phyloP scores from a whole-genome alignment of 2,329 filamentous ascomycete genomes.

The Xylaria sp. region DNA sequence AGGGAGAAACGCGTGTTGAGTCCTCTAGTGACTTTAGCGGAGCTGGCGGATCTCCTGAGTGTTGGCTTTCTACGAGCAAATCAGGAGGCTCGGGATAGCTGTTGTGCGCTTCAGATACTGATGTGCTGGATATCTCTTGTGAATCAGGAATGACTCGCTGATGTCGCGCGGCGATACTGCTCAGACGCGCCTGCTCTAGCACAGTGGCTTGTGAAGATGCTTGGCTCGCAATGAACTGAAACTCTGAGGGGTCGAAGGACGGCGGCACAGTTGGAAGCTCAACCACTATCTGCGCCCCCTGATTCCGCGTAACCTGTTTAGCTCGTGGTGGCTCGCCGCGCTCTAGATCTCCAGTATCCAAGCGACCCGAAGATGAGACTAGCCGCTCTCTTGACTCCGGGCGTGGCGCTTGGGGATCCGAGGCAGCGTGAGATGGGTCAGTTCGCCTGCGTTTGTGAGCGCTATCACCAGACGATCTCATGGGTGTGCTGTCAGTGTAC shows the following conservation, averaged over 20 bases:
- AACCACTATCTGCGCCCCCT: constrained; percentile 35
- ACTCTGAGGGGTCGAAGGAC: constrained; percentile 39
- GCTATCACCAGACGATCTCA: constrained; percentile 7
- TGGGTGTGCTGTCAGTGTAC: constrained; percentile 8
- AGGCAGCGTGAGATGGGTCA: constrained; percentile 9
- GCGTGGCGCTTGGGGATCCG: constrained; percentile 1
- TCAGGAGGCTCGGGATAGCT: constrained; percentile 27
- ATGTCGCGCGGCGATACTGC: constrained; percentile 17
- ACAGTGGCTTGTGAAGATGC: constrained; percentile 31
- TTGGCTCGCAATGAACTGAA: constrained; percentile 34
- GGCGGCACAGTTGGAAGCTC: constrained; percentile 33
- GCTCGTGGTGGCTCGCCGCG: neutral
- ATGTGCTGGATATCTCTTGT: constrained; percentile 43
- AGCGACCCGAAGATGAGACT: neutral
- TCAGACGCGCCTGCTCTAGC: constrained; percentile 18
- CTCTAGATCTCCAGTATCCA: neutral
- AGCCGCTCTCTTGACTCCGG: neutral
- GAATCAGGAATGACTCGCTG: constrained; percentile 48
- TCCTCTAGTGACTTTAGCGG: constrained; percentile 15
- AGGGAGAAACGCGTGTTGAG: constrained; percentile 5
- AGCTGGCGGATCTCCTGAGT: neutral
- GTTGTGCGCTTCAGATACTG: constrained; percentile 36
- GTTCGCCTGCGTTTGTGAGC: constrained; percentile 26
- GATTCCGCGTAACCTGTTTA: neutral
- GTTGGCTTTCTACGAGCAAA: constrained; percentile 31